Evolutionary conservation across 169 alveolate species (phyloP), one percentile per base, ranked within the genome.

Genomic region (Plasmodium inui): DNA sequence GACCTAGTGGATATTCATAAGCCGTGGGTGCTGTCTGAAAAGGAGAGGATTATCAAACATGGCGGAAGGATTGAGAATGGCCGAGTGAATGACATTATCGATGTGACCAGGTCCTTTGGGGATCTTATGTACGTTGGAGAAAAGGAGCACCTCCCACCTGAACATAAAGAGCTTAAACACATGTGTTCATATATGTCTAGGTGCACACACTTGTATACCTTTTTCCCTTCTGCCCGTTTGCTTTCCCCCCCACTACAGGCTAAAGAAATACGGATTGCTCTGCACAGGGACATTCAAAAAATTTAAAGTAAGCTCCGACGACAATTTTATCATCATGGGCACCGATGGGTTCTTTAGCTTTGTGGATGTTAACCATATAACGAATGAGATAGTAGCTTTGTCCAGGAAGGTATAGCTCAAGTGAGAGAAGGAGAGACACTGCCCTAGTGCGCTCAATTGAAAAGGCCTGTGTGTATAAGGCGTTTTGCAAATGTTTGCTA

Each of bases 321-420:
- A 98, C 92, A 98, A 98, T 85, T 98, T 99, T 94, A 96, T 99
- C 41, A 92, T 99, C 80, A 82, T 99, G 90, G 99, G 99, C 12
- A 99, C 99, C 85, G 99, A 99, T 96, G 99, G 99, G 6, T 98
- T 99, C 71, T 99, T 99, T 99, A 99, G 98, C 92, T 85, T 82
- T 41, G 94, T 95, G 82, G 93, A 86, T 34, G 88, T 93, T 12
- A 61, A 72, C 26, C 90, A 95, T 44, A 93, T 92, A 53, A 86
- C 83, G 32, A 39, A 57, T 12, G 86, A 79, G 37, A 92, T 93
- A 26, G 61, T 82, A 5, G 79, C 83, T 37, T 39, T 91, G n/a
- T 80, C 92, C 28, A 89, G 91, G 70, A 88, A 93, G 95, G 95
- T 81, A 34, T 37, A 72, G 55, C 17, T 3, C 17, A 72, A 73